These are phyloP conservation scores for Pezicula rhizophila DNA, from an alignment of 2,329 filamentous ascomycete genomes.

Conservation along the genomic window DNA sequence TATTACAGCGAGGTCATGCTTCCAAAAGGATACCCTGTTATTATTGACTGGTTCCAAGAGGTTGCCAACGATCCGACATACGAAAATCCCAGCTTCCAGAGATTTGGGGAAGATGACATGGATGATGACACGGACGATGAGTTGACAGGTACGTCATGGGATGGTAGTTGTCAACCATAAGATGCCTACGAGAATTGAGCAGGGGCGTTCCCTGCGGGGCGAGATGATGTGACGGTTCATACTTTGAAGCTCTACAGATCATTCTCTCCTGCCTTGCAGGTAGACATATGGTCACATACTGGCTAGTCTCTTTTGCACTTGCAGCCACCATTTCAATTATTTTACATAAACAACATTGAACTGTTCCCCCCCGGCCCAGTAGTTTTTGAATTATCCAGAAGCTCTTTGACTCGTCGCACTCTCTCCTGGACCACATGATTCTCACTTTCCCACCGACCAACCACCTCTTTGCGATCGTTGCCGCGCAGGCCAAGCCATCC, in stretches of 20 bases:
- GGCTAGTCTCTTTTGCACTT: too few relatives aligned
- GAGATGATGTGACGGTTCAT: too few relatives aligned
- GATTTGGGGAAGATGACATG: slow-evolving; percentile 10
- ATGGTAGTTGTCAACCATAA: too few relatives aligned
- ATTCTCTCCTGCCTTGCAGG: too few relatives aligned
- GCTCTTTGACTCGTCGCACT: slow-evolving; percentile 17
- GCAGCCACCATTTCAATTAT: too few relatives aligned
- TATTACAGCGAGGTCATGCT: slow-evolving; percentile 57
- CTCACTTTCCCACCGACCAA: slow-evolving; percentile 30
- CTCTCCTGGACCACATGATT: slow-evolving; percentile 26
- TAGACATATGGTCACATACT: too few relatives aligned
- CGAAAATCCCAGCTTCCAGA: slow-evolving; percentile 27
- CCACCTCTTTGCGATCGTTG: slow-evolving; percentile 13
- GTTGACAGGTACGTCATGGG: too few relatives aligned
- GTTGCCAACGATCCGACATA: slow-evolving; percentile 41
- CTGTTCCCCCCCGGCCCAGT: too few relatives aligned
- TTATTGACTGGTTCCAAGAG: slow-evolving; percentile 57
- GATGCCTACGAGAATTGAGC: too few relatives aligned
- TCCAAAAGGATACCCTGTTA: slow-evolving; percentile 42
- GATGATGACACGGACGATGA: slow-evolving; percentile 5
- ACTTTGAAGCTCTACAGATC: too few relatives aligned
- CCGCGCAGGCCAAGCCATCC: slow-evolving; percentile 24
- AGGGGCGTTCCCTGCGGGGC: too few relatives aligned
- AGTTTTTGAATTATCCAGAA: slow-evolving; percentile 8
- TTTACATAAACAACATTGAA: too few relatives aligned